Evolutionary conservation across 202 grass and related monocot genomes (phyloP).

Genomic region (Bolboschoenoplectus hybrid): DNA sequence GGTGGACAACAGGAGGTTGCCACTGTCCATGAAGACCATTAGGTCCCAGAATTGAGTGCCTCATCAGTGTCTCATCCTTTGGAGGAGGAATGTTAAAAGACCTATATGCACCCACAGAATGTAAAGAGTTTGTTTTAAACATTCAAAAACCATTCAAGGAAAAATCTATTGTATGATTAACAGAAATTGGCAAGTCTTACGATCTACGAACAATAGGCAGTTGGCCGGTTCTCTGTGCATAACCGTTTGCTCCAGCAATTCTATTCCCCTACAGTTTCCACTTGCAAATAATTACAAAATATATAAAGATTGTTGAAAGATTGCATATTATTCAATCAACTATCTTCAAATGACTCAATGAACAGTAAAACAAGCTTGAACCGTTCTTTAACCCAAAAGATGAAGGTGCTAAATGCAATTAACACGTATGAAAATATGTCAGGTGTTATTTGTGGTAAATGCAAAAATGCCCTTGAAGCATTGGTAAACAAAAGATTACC

Average conservation of each 20-base stretch:
- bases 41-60: constrained; percentile 55
- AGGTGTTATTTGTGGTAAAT: background rate
- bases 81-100: constrained; percentile 44
- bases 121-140: constrained; percentile 16
- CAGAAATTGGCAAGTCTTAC: constrained; percentile 43
- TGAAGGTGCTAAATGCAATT: background rate
- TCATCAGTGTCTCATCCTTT: constrained; percentile 51
- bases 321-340: background rate
- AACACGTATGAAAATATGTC: background rate
- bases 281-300: constrained; percentile 29
- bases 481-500: constrained; percentile 10
- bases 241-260: constrained; percentile 22
- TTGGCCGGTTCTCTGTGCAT: constrained; percentile 26
- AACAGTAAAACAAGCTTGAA: background rate
- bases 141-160: background rate
- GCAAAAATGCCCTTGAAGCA: background rate
- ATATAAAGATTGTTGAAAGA: background rate
- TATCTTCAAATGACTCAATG: background rate
- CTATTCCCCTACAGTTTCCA: constrained; percentile 29
- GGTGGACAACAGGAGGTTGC: constrained; percentile 47
- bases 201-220: constrained; percentile 41
- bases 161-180: background rate
- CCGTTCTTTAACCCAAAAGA: background rate
- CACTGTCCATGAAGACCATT: constrained; percentile 56
- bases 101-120: constrained; percentile 36